phyloP scores from a whole-genome alignment of 495 filamentous ascomycete genomes.

The Talaromyces nanjingensis region DNA sequence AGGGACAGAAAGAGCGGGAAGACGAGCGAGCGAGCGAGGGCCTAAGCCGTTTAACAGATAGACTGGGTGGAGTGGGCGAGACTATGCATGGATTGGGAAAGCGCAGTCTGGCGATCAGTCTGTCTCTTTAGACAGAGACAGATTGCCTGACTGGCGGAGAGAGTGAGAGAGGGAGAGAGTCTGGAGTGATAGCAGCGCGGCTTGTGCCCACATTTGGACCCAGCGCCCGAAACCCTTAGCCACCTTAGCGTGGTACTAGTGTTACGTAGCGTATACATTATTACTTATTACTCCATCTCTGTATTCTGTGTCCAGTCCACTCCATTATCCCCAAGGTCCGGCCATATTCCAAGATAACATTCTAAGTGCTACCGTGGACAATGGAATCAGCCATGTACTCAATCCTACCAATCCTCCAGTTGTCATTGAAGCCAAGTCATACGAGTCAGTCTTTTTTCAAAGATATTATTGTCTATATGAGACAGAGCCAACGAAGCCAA shows the following conservation, averaged over 20 bases:
- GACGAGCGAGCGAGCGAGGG: neutral
- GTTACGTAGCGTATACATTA: neutral
- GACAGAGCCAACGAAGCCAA: neutral
- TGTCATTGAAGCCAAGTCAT: neutral
- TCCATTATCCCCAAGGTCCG: neutral
- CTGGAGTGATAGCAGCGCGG: neutral
- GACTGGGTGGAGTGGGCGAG: neutral
- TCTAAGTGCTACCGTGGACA: no score
- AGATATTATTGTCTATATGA: neutral
- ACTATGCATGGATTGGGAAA: neutral
- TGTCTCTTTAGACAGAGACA: neutral
- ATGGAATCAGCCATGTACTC: no score
- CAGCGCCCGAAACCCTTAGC: neutral
- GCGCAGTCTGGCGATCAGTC: neutral
- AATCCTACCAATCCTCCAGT: no score
- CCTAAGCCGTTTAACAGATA: neutral
- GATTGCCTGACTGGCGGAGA: neutral
- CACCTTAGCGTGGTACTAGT: neutral
- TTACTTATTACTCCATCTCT: no score
- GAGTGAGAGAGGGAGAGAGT: neutral
- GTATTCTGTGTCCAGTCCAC: no score
- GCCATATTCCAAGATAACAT: neutral
- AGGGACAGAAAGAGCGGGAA: neutral
- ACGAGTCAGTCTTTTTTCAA: neutral
- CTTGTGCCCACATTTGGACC: neutral